Evolutionary conservation across 306 rosid genomes (phyloP).

Genomic region (Prunus salicina): DNA sequence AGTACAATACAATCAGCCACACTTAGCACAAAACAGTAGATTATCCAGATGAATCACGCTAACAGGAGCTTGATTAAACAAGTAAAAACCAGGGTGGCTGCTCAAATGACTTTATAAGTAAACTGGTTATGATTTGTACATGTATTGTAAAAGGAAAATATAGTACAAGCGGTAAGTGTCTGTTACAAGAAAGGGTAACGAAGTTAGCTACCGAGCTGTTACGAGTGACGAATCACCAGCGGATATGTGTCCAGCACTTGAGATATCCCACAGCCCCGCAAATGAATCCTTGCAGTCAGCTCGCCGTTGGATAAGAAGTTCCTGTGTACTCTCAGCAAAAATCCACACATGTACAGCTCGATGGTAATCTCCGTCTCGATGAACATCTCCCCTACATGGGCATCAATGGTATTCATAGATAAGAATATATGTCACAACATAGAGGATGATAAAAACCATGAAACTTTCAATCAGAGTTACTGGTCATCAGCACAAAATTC

Average conservation of each 20-base stretch:
- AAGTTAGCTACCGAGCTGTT: slow-evolving; percentile 63
- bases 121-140: neutral
- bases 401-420: neutral
- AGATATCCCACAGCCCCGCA: slow-evolving; percentile 89
- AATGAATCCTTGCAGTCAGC: slow-evolving; percentile 82
- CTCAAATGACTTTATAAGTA: neutral
- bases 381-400: slow-evolving; percentile 58
- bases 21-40: neutral
- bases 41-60: neutral
- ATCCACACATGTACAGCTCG: slow-evolving; percentile 94
- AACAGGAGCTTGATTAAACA: neutral
- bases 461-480: neutral
- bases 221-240: slow-evolving; percentile 74
- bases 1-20: neutral
- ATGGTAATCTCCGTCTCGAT: slow-evolving; percentile 94
- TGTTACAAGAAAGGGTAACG: neutral
- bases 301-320: slow-evolving; percentile 78
- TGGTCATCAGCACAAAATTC: neutral
- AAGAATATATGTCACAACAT: neutral
- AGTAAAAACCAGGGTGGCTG: neutral
- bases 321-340: slow-evolving; percentile 72
- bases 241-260: slow-evolving; percentile 90
- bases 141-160: neutral
- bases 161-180: neutral
- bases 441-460: neutral